A percentile compares a stretch with the other conserved stretches of the same genome.
phyloP scores from a whole-genome alignment of 495 filamentous ascomycete species.

The Bathelium albidoporum region DNA sequence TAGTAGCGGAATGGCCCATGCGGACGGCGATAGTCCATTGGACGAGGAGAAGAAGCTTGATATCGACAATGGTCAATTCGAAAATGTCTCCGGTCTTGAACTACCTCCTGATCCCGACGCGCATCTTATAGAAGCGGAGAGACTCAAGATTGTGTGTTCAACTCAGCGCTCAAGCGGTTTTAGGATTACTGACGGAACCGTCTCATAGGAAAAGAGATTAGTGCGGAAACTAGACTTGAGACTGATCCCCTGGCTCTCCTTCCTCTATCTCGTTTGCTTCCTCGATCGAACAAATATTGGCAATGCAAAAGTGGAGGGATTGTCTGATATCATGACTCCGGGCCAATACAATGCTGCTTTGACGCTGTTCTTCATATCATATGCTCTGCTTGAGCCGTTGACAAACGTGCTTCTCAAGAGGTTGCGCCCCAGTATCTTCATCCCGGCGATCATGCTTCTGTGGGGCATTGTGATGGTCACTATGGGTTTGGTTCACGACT shows the following conservation, averaged over 20 bases:
- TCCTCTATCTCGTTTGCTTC: conserved; percentile 79
- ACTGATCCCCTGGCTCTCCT: conserved; percentile 47
- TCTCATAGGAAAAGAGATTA: conserved; percentile 28
- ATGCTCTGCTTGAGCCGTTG: conserved; percentile 74
- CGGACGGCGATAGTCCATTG: background rate
- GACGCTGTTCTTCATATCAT: conserved; percentile 88
- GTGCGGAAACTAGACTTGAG: conserved; percentile 29
- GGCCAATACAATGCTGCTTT: conserved; percentile 69
- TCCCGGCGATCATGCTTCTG: conserved; percentile 46
- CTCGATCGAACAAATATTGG: conserved; percentile 60
- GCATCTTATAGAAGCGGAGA: background rate
- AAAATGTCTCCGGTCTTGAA: background rate
- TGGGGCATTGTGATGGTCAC: conserved; percentile 72
- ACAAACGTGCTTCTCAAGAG: conserved; percentile 82
- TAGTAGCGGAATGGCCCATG: background rate
- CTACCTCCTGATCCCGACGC: background rate
- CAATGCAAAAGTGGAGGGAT: conserved; percentile 70
- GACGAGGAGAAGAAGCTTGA: background rate
- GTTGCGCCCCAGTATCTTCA: conserved; percentile 28
- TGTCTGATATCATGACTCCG: conserved; percentile 39
- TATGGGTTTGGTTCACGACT: conserved; percentile 77
- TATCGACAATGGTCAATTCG: background rate
- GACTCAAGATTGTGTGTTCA: background rate
- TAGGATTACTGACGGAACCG: conserved; percentile 9
- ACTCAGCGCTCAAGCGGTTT: no score